phyloP scores from a whole-genome alignment of 2,329 filamentous ascomycete species.

The Lachnellula subtilissima region DNA sequence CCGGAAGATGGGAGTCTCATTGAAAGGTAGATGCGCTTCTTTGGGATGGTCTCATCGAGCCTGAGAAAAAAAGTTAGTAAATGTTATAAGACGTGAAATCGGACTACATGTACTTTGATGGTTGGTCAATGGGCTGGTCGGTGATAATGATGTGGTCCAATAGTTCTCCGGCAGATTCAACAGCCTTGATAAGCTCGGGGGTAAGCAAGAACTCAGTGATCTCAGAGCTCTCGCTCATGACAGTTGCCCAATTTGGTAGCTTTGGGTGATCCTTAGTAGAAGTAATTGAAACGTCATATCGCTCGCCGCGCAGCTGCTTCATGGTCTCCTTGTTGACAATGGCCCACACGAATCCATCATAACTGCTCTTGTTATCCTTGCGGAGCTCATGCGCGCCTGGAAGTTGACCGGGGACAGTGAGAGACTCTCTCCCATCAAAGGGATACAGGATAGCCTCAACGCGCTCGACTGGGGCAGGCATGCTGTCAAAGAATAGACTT shows the following conservation, averaged over 20 bases:
- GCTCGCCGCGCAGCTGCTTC: constrained; percentile 82
- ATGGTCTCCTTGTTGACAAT: constrained; percentile 93
- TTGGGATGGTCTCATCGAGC: constrained; percentile 75
- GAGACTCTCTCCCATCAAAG: constrained; percentile 86
- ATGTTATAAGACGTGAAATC: neutral
- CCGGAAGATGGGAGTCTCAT: constrained; percentile 61
- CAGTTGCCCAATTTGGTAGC: constrained; percentile 81
- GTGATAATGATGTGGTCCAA: constrained; percentile 85
- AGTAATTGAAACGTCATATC: constrained; percentile 91
- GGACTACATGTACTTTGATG: constrained; percentile 61
- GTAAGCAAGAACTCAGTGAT: constrained; percentile 85
- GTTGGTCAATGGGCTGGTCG: constrained; percentile 85
- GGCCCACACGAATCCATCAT: constrained; percentile 91
- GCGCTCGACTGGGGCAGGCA: constrained; percentile 63
- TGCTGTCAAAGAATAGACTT: constrained; percentile 75
- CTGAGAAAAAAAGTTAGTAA: constrained; percentile 38
- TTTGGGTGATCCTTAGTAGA: constrained; percentile 89
- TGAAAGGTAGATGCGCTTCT: constrained; percentile 81
- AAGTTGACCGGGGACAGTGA: constrained; percentile 61
- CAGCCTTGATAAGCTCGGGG: constrained; percentile 75
- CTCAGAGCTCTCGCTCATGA: constrained; percentile 97
- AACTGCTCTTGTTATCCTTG: constrained; percentile 59
- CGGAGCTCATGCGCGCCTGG: constrained; percentile 55
- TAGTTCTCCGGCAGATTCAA: constrained; percentile 71
- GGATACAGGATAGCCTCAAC: constrained; percentile 76